These are phyloP conservation scores for Phaeomoniella chlamydospora DNA, from an alignment of 2,329 filamentous ascomycete species.

Conservation along the genomic window DNA sequence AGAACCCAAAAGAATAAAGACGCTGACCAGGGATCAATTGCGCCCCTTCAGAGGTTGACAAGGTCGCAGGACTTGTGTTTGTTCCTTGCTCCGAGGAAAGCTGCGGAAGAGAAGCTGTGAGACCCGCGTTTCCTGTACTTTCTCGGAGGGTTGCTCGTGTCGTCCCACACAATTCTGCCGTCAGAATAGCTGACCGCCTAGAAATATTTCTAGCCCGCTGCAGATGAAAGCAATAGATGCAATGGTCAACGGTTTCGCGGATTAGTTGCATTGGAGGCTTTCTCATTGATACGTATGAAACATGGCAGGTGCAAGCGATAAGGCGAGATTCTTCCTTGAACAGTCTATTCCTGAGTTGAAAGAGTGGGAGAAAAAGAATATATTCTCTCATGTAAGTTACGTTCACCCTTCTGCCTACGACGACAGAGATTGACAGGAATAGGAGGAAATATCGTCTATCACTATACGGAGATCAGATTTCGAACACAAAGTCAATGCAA, in stretches of 20 bases:
- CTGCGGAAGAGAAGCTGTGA: neutral
- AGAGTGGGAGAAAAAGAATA: conserved; percentile 80
- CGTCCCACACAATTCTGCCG: neutral
- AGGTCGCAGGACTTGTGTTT: too few species aligned
- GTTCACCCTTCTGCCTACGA: too few species aligned
- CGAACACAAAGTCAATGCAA: conserved; percentile 78
- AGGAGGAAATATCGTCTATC: conserved; percentile 84
- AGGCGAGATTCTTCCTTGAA: conserved; percentile 90
- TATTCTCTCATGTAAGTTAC: conserved; percentile 59
- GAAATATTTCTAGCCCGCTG: neutral
- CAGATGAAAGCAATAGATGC: too few species aligned
- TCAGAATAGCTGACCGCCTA: neutral
- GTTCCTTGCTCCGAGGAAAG: neutral
- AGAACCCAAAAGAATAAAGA: too few species aligned
- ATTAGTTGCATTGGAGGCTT: too few species aligned
- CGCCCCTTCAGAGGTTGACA: too few species aligned
- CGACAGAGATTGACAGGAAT: too few species aligned
- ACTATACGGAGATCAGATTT: conserved; percentile 84
- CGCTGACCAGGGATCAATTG: too few species aligned
- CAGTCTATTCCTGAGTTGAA: conserved; percentile 82
- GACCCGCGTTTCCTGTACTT: too few species aligned
- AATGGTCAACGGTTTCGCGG: too few species aligned
- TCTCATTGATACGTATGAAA: too few species aligned
- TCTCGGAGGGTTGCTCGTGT: too few species aligned
- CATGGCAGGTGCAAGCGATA: conserved; percentile 80